Evolutionary conservation across 2,329 filamentous ascomycete species (phyloP).

Genomic region (Cladophialophora psammophila): DNA sequence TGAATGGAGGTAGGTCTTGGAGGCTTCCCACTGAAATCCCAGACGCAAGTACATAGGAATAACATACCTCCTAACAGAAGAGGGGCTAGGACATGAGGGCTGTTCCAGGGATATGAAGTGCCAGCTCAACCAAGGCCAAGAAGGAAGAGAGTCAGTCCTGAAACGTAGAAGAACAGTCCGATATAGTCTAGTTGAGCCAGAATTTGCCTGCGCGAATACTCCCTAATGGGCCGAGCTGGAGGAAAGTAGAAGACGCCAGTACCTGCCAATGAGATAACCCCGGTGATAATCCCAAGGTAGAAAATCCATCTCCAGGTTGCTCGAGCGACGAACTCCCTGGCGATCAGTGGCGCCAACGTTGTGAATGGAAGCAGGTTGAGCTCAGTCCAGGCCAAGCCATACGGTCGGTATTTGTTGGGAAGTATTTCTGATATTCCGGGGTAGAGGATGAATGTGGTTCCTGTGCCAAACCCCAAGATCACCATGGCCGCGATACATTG

Average conservation of each 20-base stretch:
- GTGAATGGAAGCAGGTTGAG: conserved; percentile 10
- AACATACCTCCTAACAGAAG: conserved; percentile 49
- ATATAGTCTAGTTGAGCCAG: conserved; percentile 55
- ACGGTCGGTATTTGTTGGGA: conserved; percentile 21
- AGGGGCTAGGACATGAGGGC: conserved; percentile 46
- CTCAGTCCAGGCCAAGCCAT: conserved; percentile 22
- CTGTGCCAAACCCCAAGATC: conserved; percentile 16
- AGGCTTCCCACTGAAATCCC: conserved; percentile 48
- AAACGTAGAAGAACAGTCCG: conserved; percentile 53
- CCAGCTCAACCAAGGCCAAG: conserved; percentile 55
- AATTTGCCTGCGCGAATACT: background rate
- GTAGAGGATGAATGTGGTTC: conserved; percentile 10
- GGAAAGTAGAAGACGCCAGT: conserved; percentile 21
- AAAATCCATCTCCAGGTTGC: conserved; percentile 24
- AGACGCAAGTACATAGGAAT: conserved; percentile 48
- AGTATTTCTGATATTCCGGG: conserved; percentile 23
- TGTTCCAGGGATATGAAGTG: conserved; percentile 51
- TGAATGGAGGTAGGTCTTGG: conserved; percentile 48
- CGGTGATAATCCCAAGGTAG: conserved; percentile 17
- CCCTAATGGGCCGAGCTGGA: conserved; percentile 6
- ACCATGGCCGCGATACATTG: conserved; percentile 25
- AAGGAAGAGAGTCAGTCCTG: conserved; percentile 52
- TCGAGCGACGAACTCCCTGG: background rate
- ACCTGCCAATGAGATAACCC: conserved; percentile 18
- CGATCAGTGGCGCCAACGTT: conserved; percentile 22